Base-by-base conservation (phyloP, 768 basidiomycete genomes). In the Chiua virens region DNA sequence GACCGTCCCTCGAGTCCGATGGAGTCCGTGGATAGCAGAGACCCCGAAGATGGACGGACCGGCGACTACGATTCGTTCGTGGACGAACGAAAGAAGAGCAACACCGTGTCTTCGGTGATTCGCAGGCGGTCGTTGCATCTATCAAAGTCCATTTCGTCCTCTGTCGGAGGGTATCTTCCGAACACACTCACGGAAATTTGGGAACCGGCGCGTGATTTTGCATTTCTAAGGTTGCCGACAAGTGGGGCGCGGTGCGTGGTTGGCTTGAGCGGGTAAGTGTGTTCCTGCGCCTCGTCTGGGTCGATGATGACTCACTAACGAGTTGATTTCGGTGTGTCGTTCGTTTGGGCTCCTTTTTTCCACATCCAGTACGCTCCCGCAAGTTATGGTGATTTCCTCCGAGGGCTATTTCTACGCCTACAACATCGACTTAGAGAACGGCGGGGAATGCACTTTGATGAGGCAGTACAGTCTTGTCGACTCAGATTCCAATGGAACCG, bases 361-460 rank as follows among this genome's bases (percentile, higher is more conserved):
- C 1, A 18, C 9, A 3, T 25, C 15, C 63, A 94, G 92, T 17
- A 93, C 92, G 8, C 89, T 91, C 72, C 95, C 96, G 0, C 96
- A 99, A 53, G 87, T 98, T 11, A 96, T 97, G 92, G 94, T 99
- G 21, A 83, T 98, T 50, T 94, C 93, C 0, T 89, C 91, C 0
- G 94, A 98, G 51, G 96, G 96, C 2, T 89, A 92, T 60, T 96
- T 97, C 68, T 98, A 99, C 65, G 84, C 88, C 15, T 98, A 98
- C 69, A 90, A 80, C 60, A 96, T 99, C 63, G 96, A 99, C 71
- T 72, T 98, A 53, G 96, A 99, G 69, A 86, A 87, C 45, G 96
- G 96, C 3, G 96, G 96, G 3, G 96, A 99, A 70, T 98, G 96
- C 61, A 81, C 87, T 18, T 68, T 99, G 62, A 87, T 94, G 80